Conservation (phyloP, 352 stramenopile genomes). For the Pythium aquatile region DNA sequence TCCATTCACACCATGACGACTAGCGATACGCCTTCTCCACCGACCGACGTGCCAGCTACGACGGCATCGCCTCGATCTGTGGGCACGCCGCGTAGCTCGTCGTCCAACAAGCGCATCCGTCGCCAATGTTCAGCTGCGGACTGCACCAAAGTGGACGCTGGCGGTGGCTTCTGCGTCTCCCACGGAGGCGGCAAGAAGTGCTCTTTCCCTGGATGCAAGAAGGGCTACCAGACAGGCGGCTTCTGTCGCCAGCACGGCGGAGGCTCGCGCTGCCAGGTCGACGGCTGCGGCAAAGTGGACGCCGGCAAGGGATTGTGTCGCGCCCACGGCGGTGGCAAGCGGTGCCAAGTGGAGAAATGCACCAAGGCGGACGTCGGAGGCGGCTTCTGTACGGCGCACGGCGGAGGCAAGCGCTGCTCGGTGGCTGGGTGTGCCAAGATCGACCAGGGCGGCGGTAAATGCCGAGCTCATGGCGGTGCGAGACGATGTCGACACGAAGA, state of each 20-base stretch:
- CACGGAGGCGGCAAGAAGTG: constrained; percentile 86
- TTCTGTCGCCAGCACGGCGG: constrained; percentile 76
- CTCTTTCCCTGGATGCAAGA: constrained; percentile 60
- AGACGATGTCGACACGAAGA: constrained; percentile 52
- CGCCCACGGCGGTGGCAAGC: constrained; percentile 69
- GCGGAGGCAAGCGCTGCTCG: constrained; percentile 68
- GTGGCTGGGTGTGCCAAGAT: constrained; percentile 76
- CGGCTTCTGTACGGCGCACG: constrained; percentile 79
- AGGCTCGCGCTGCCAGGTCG: constrained; percentile 71
- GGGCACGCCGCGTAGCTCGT: constrained; percentile 10
- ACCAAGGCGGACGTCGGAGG: constrained; percentile 79
- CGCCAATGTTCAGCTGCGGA: constrained; percentile 47
- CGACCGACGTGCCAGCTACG: not conserved
- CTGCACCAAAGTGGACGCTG: constrained; percentile 76
- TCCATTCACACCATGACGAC: constrained; percentile 1
- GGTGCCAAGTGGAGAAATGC: constrained; percentile 54
- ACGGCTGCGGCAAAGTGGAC: constrained; percentile 76
- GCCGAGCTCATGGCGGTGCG: constrained; percentile 69
- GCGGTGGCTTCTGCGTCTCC: constrained; percentile 77
- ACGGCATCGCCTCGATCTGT: constrained; percentile 12
- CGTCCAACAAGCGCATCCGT: constrained; percentile 33
- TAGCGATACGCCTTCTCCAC: constrained; percentile 3
- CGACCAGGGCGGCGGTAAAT: constrained; percentile 79
- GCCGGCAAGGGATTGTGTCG: constrained; percentile 71
- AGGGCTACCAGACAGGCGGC: constrained; percentile 77